Evolutionary conservation across 2,329 filamentous ascomycete species (phyloP).

Genomic region (Coniochaeta sp.): DNA sequence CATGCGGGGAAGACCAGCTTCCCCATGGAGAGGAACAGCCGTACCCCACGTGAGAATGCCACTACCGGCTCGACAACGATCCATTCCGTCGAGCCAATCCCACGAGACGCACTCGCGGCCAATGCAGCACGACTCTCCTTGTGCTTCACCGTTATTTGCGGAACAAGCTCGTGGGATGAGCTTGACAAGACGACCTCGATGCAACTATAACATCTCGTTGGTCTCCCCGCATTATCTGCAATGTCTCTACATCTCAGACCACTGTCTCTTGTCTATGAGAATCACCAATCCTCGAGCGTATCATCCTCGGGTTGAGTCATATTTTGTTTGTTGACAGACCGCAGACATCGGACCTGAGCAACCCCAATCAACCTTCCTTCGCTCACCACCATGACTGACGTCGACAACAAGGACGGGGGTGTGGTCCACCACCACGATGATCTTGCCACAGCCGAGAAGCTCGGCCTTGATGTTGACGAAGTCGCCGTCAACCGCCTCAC

Average conservation of each 20-base stretch:
- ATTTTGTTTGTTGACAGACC: neutral
- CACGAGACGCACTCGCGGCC: neutral
- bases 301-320: neutral
- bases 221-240: neutral
- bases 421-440: constrained; percentile 17
- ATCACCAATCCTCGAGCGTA: neutral
- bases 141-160: neutral
- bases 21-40: neutral
- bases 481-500: constrained; percentile 34
- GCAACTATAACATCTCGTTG: neutral
- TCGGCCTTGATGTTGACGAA: constrained; percentile 31
- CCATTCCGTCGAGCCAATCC: neutral
- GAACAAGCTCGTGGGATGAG: neutral
- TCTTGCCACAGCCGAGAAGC: constrained; percentile 21
- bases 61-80: neutral
- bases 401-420: constrained; percentile 8
- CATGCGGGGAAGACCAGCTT: neutral
- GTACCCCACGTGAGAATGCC: neutral
- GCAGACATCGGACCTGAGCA: neutral
- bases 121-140: neutral
- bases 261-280: neutral
- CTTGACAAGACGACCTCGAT: neutral
- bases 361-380: neutral
- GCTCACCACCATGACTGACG: neutral
- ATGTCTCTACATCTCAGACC: neutral